phyloP scores from a whole-genome alignment of 495 filamentous ascomycete species.

The Penicillium bialowiezense region DNA sequence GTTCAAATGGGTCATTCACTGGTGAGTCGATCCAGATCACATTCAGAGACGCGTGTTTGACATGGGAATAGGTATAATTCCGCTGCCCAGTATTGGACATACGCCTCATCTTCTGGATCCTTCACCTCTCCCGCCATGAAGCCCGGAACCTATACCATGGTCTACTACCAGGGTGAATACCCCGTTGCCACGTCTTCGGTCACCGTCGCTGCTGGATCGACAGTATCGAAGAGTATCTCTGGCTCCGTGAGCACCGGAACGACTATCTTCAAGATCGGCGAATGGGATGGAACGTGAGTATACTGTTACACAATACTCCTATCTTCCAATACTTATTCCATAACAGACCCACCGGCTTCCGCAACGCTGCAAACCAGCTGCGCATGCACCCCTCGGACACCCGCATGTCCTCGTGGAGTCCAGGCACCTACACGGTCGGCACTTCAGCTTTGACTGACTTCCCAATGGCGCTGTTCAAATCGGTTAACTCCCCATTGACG shows the following conservation, averaged over 20 bases:
- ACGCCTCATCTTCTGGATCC: constrained; percentile 46
- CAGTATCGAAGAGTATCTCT: constrained; percentile 52
- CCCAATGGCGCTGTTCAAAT: constrained; percentile 66
- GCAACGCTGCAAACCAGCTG: constrained; percentile 62
- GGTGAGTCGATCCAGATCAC: constrained; percentile 23
- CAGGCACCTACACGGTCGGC: constrained; percentile 58
- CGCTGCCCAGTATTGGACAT: constrained; percentile 63
- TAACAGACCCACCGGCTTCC: constrained; percentile 57
- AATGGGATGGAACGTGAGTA: constrained; percentile 54
- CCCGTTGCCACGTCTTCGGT: constrained; percentile 52
- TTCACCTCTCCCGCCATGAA: constrained; percentile 68
- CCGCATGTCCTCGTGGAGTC: constrained; percentile 59
- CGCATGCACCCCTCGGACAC: constrained; percentile 65
- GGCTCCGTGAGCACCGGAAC: constrained; percentile 41
- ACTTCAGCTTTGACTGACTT: constrained; percentile 48
- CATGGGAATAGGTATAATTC: constrained; percentile 43
- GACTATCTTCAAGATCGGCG: constrained; percentile 62
- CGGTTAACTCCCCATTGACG: constrained; percentile 58
- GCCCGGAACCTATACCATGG: constrained; percentile 64
- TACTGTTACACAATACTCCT: too few species aligned
- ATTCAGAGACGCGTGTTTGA: neutral
- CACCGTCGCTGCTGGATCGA: constrained; percentile 52
- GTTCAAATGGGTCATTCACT: constrained; percentile 56
- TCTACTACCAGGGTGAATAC: constrained; percentile 63
- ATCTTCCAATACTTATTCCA: too few species aligned